Percentiles rank a stretch among this genome's conserved stretches.
These are phyloP conservation scores for Oryza meridionalis DNA, from an alignment of 176 grass and related monocot genomes.

Conservation along the genomic window DNA sequence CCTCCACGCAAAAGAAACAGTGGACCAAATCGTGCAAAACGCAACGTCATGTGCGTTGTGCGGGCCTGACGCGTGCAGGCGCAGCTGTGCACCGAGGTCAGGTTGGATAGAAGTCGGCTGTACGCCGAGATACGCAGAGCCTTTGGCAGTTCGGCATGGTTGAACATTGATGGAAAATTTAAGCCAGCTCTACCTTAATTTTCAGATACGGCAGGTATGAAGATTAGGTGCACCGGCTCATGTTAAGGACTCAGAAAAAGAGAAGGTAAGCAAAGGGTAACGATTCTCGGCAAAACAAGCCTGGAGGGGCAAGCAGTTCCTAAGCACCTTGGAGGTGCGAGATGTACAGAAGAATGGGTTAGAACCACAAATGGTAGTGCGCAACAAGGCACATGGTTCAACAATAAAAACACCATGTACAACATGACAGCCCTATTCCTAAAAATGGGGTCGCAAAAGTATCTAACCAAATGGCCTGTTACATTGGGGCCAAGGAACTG, in stretches of 20 bases:
- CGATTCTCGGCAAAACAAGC: neutral
- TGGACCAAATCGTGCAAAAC: neutral
- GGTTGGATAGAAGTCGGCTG: no score
- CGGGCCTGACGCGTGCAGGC: no score
- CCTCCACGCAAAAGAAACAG: neutral
- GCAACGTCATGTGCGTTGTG: neutral
- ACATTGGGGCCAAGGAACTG: conserved; percentile 33
- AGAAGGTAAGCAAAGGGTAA: neutral
- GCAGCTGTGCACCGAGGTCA: no score
- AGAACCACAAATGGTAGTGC: conserved; percentile 41
- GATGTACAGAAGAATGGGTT: conserved; percentile 41
- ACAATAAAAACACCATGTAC: conserved; percentile 69
- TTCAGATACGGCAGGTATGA: neutral
- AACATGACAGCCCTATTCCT: conserved; percentile 61
- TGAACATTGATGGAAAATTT: no score
- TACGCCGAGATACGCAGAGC: no score
- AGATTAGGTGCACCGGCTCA: neutral
- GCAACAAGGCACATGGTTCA: conserved; percentile 51
- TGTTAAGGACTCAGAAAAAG: neutral
- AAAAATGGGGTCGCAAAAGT: conserved; percentile 32
- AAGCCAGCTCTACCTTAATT: no score
- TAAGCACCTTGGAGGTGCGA: neutral
- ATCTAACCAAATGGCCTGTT: conserved; percentile 59
- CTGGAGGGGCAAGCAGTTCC: conserved; percentile 8
- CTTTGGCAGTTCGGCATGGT: no score